Evolutionary conservation across 805 yeast genomes (phyloP).

Genomic region (Candida arabinofermentans): DNA sequence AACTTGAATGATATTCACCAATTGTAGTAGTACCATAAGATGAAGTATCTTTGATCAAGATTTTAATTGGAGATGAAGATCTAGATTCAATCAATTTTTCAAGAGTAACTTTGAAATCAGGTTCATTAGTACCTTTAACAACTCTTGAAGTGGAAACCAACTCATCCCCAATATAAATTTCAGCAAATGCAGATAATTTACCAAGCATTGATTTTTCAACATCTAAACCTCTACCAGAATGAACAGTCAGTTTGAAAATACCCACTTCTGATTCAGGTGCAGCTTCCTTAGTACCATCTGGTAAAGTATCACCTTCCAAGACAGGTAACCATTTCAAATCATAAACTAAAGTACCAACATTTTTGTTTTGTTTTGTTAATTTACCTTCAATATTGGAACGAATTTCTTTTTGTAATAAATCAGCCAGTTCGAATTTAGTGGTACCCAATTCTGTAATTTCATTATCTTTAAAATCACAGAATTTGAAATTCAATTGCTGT

Average conservation of each 20-base stretch:
- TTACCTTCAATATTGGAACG: conserved; percentile 41
- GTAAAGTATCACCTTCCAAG: conserved; percentile 39
- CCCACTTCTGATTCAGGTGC: conserved; percentile 67
- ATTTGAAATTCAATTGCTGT: conserved; percentile 51
- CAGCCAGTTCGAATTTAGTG: conserved; percentile 52
- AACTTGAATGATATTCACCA: conserved; percentile 47
- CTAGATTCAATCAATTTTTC: conserved; percentile 64
- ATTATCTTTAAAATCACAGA: conserved; percentile 54
- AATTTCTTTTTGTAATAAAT: conserved; percentile 51
- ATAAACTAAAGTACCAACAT: conserved; percentile 56
- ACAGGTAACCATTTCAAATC: conserved; percentile 52
- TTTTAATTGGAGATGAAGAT: conserved; percentile 47
- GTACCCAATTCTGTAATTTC: conserved; percentile 50
- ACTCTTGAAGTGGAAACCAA: conserved; percentile 55
- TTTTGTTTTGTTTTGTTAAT: conserved; percentile 46
- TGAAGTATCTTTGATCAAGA: conserved; percentile 60
- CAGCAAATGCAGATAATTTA: conserved; percentile 63
- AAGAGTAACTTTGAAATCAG: conserved; percentile 61
- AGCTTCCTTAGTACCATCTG: conserved; percentile 46
- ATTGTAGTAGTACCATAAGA: conserved; percentile 45
- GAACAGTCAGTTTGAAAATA: conserved; percentile 59
- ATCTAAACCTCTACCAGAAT: conserved; percentile 58
- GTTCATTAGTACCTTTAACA: conserved; percentile 65
- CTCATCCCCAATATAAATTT: conserved; percentile 54
- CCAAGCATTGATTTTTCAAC: conserved; percentile 46